Percentiles rank a stretch among this genome's conserved stretches.
phyloP scores from a whole-genome alignment of 2,329 filamentous ascomycete genomes.

The Chaetothyriales sp. region DNA sequence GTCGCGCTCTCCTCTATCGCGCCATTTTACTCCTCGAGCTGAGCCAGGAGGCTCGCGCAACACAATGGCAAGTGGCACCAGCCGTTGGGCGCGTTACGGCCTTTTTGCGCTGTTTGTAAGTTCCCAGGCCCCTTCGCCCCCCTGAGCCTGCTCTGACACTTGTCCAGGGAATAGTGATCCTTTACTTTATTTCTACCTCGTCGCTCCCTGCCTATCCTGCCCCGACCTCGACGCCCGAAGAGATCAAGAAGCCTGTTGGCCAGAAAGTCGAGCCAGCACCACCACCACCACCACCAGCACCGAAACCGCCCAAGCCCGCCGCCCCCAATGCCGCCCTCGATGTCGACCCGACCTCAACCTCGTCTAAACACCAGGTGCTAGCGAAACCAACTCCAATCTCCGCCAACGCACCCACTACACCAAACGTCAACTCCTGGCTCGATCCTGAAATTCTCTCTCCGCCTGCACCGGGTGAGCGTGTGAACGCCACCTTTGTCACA shows the following conservation, averaged over 20 bases:
- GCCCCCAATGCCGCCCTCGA: not conserved
- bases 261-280: not conserved
- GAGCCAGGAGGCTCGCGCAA: not conserved
- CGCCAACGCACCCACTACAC: conserved; percentile 2
- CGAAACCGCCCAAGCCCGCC: not conserved
- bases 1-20: not conserved
- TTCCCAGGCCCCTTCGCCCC: conserved; percentile 10
- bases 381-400: not conserved
- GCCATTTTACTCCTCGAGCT: not conserved
- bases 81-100: conserved; percentile 44
- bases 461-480: conserved; percentile 52
- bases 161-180: conserved; percentile 46
- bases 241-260: not conserved
- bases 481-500: conserved; percentile 96
- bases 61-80: conserved; percentile 23
- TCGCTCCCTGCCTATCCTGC: conserved; percentile 25
- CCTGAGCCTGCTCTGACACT: conserved; percentile 13
- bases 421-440: not conserved
- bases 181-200: conserved; percentile 67
- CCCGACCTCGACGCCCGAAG: conserved; percentile 1
- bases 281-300: no score
- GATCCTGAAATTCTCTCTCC: conserved; percentile 17
- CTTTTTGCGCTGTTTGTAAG: conserved; percentile 72
- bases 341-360: not conserved
- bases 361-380: not conserved